Evolutionary conservation across 306 rosid species (phyloP).

Genomic region (Albizia julibrissin): DNA sequence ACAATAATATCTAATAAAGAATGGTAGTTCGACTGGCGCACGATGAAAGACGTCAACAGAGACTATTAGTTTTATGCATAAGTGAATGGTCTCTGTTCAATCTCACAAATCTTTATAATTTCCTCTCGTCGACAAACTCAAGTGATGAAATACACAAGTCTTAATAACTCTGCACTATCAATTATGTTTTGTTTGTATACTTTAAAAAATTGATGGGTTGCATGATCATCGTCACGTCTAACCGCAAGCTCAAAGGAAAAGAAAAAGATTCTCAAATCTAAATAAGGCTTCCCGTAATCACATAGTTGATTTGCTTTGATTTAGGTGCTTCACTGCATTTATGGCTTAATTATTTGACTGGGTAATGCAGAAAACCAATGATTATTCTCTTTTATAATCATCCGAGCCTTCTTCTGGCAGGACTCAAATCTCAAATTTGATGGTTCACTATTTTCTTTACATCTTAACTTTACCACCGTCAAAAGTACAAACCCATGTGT

Average conservation of each 20-base stretch:
- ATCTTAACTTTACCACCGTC: background rate
- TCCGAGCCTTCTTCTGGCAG: background rate
- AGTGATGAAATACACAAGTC: background rate
- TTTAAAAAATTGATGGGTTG: background rate
- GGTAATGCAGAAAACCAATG: background rate
- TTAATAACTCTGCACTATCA: constrained; percentile 2
- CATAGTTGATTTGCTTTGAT: constrained; percentile 18
- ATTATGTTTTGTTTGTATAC: background rate
- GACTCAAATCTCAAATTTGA: constrained; percentile 13
- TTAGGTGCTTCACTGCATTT: background rate
- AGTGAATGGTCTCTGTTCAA: constrained; percentile 43
- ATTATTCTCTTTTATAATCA: background rate
- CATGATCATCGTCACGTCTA: constrained; percentile 23
- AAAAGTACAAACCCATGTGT: background rate
- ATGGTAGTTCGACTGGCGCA: constrained; percentile 17
- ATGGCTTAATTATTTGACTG: background rate
- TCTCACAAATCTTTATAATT: constrained; percentile 11
- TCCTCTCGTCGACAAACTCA: background rate
- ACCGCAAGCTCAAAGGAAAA: constrained; percentile 33
- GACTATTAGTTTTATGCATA: background rate
- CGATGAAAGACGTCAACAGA: constrained; percentile 37
- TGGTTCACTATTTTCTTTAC: background rate
- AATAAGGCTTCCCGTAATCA: background rate
- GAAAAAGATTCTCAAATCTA: constrained; percentile 29
- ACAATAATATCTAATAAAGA: constrained; percentile 4